These are phyloP conservation scores for Colletotrichum magnum DNA, from an alignment of 2,329 filamentous ascomycete species.

Conservation along the genomic window DNA sequence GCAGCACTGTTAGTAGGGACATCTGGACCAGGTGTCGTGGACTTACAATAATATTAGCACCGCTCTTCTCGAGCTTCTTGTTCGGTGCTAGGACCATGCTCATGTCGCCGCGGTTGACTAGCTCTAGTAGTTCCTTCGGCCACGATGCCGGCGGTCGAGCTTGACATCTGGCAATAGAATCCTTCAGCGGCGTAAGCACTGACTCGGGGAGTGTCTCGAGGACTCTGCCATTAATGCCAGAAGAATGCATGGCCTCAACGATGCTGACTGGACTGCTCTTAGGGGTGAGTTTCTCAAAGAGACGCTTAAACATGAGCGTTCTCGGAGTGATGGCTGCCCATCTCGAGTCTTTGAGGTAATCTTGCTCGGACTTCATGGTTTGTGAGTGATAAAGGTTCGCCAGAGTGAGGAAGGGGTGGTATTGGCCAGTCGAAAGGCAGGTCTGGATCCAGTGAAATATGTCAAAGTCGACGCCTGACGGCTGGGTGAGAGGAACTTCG, in stretches of 20 bases:
- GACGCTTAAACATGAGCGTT: slow-evolving; percentile 77
- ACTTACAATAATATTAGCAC: slow-evolving; percentile 60
- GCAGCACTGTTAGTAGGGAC: slow-evolving; percentile 44
- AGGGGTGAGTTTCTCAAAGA: slow-evolving; percentile 72
- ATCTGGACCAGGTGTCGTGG: not conserved
- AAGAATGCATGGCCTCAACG: slow-evolving; percentile 81
- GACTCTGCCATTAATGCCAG: slow-evolving; percentile 75
- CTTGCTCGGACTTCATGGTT: slow-evolving; percentile 52
- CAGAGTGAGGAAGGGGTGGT: slow-evolving; percentile 57
- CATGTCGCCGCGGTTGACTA: slow-evolving; percentile 88
- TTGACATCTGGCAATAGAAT: slow-evolving; percentile 88
- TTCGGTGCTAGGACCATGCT: slow-evolving; percentile 72
- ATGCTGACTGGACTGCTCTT: slow-evolving; percentile 70
- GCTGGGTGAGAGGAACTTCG: slow-evolving; percentile 47
- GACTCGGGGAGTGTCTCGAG: slow-evolving; percentile 90
- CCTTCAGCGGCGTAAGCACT: slow-evolving; percentile 83
- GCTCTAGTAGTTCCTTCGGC: slow-evolving; percentile 77
- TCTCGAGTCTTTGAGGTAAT: slow-evolving; percentile 52
- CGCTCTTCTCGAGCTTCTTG: slow-evolving; percentile 51
- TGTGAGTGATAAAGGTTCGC: slow-evolving; percentile 61
- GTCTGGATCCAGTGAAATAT: slow-evolving; percentile 69
- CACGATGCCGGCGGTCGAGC: slow-evolving; percentile 84
- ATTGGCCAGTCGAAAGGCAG: slow-evolving; percentile 56
- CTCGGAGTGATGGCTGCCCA: slow-evolving; percentile 72
- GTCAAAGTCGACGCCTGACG: slow-evolving; percentile 48